Conservation (phyloP, 2,329 filamentous ascomycete species). For the Daldinia sp. region DNA sequence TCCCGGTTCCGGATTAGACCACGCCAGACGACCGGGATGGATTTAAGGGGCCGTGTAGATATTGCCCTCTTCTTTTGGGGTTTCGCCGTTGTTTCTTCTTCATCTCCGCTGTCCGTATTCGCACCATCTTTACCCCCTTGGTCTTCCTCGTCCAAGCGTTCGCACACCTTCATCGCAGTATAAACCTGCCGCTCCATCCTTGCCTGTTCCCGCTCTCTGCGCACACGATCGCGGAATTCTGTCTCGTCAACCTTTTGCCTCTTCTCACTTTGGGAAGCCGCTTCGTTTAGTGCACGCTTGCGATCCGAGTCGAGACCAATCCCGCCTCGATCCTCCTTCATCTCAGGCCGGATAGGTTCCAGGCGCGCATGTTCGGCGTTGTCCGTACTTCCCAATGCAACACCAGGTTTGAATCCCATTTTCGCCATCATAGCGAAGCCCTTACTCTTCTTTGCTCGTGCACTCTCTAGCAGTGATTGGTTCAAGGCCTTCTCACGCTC, state of each 20-base stretch:
- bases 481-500: conserved; percentile 79
- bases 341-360: conserved; percentile 77
- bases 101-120: conserved; percentile 23
- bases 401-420: conserved; percentile 86
- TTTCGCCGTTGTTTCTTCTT: conserved; percentile 21
- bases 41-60: conserved; percentile 63
- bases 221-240: conserved; percentile 77
- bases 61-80: conserved; percentile 49
- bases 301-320: conserved; percentile 85
- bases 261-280: conserved; percentile 66
- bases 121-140: conserved; percentile 26
- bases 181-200: conserved; percentile 74
- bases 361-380: conserved; percentile 48
- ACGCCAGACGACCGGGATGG: conserved; percentile 82
- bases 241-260: conserved; percentile 69
- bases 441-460: conserved; percentile 72
- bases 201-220: conserved; percentile 73
- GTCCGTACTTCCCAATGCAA: conserved; percentile 70
- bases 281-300: conserved; percentile 77
- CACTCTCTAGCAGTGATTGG: conserved; percentile 69
- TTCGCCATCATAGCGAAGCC: conserved; percentile 96
- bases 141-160: conserved; percentile 73
- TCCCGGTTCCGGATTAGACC: conserved; percentile 74
- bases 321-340: conserved; percentile 83
- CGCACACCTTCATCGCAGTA: conserved; percentile 83